Conservation (phyloP, 148 eudicot species). For the Tetragonia tetragonoides region DNA sequence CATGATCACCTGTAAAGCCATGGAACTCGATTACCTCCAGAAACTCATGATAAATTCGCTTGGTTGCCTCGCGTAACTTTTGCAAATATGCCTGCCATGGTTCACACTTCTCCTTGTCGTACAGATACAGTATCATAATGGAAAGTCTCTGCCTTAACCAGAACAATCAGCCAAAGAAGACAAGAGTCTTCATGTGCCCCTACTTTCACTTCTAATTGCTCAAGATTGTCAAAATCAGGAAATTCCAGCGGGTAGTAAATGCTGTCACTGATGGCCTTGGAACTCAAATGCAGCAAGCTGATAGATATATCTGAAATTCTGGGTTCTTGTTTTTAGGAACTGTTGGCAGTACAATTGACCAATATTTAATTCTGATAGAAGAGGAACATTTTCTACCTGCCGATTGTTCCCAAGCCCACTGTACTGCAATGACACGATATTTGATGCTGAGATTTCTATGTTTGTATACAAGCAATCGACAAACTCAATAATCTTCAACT, state of each 20-base stretch:
- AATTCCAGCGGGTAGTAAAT: slow-evolving; percentile 3
- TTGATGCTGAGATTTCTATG: no score
- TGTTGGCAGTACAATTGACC: neutral
- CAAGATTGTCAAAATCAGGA: neutral
- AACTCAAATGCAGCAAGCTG: neutral
- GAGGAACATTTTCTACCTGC: neutral
- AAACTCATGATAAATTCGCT: no score
- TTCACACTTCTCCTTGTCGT: no score
- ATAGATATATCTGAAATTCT: neutral
- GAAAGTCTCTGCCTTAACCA: slow-evolving; percentile 8
- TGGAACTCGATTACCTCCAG: no score
- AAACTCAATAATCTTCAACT: no score
- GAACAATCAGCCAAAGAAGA: slow-evolving; percentile 14
- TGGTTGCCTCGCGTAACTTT: no score
- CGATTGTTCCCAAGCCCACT: neutral
- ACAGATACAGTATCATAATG: neutral
- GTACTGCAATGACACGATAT: no score
- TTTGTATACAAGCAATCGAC: no score
- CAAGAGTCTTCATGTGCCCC: neutral
- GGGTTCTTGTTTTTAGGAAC: neutral
- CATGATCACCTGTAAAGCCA: no score
- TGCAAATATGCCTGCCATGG: no score
- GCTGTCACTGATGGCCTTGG: neutral
- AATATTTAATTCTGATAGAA: slow-evolving; percentile 11
- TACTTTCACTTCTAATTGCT: slow-evolving; percentile 5